A percentile compares a stretch with the other conserved stretches of the same genome.
These are phyloP conservation scores for Didymella arachidicola DNA, from an alignment of 2,329 filamentous ascomycete genomes.

Conservation along the genomic window DNA sequence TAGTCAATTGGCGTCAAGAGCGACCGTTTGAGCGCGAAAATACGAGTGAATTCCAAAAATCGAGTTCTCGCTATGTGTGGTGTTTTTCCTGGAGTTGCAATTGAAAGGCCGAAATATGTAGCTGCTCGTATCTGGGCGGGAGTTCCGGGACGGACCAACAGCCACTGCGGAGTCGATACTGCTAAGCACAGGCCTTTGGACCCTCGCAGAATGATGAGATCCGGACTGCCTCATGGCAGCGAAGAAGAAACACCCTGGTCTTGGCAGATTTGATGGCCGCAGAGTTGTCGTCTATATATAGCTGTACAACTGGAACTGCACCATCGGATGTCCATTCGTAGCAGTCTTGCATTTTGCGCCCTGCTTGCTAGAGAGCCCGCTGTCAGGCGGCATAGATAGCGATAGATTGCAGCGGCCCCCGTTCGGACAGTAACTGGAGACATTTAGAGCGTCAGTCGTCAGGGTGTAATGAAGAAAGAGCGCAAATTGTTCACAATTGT, in stretches of 20 bases:
- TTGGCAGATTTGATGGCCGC: conserved; percentile 12
- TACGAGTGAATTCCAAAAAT: no score
- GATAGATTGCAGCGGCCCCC: neutral
- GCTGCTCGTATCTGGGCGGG: conserved; percentile 17
- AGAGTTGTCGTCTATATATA: conserved; percentile 23
- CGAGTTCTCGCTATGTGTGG: no score
- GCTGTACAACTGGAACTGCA: conserved; percentile 26
- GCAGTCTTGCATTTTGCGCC: conserved; percentile 37
- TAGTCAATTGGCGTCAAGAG: no score
- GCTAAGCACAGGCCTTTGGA: conserved; percentile 28
- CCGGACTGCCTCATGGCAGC: conserved; percentile 25
- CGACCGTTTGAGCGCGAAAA: no score
- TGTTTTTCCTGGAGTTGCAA: no score
- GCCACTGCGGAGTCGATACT: conserved; percentile 22
- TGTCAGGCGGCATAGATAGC: neutral
- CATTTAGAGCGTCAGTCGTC: neutral
- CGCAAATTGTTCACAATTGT: no score
- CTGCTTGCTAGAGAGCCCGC: conserved; percentile 17
- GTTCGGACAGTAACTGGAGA: neutral
- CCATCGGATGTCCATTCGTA: conserved; percentile 29
- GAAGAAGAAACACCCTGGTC: conserved; percentile 9
- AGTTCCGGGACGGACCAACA: conserved; percentile 27
- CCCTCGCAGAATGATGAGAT: conserved; percentile 31
- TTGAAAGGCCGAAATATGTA: neutral
- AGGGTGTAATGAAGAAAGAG: neutral